Base-by-base conservation (phyloP, 2,329 filamentous ascomycete species). In the Aspergillus awamori region DNA sequence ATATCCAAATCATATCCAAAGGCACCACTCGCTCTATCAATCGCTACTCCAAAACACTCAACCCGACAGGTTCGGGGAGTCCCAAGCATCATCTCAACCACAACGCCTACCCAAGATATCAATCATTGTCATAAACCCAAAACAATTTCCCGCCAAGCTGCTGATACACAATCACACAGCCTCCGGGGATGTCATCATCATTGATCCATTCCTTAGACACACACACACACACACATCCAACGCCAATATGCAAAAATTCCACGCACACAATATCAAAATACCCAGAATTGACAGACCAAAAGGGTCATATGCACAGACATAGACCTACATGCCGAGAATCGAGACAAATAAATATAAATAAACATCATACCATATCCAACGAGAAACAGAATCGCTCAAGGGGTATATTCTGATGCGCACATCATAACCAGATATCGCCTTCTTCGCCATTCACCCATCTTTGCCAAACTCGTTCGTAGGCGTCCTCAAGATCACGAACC, bases 391-490 rank as follows among this genome's bases (percentile, higher is more conserved):
- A 47, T 47, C 53, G 53, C 53, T 56, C 53, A 47, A 56, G 53
- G 53, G 53, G 53, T 56, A 56, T 56, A 56, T 56, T 56, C 53
- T 70, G 67, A 70, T 67, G 69, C 67, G 68, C 65, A 69, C 63
- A 70, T 76, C 72, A 83, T 73, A 99, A 83, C 83, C 92, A 95
- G 67, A 99, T 96, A 81, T 99, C 95, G 8, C 94, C 93, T n/a
- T 91, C 89, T 76, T 92, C 86, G 11, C 92, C 93, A 43, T 81
- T 83, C 41, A 93, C 92, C 94, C 95, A 99, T 72, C 87, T 86
- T 69, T 84, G 83, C 95, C 95, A 99, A 17, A 93, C 93, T 73
- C 90, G 86, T 66, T 91, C 88, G 75, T 97, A 99, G 11, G 93
- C 93, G 63, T 86, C 84, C 79, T 99, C 95, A 20, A 99, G 79